Conservation (phyloP, 2,329 filamentous ascomycete genomes). For the Cordyceps militaris region DNA sequence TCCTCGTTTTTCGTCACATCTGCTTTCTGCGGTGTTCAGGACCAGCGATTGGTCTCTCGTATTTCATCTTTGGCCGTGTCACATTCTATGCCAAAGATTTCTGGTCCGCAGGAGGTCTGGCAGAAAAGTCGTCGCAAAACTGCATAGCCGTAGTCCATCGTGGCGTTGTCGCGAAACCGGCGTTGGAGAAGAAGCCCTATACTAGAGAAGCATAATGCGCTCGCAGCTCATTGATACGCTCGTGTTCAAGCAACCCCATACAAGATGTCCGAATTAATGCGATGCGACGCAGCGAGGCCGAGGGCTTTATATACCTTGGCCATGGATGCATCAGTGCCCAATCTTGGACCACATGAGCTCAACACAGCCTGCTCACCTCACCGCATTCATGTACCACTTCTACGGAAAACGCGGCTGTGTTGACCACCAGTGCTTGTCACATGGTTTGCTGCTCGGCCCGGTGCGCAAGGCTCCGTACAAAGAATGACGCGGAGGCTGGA, state of each 20-base stretch:
- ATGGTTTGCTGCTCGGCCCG: not conserved
- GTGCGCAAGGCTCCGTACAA: not conserved
- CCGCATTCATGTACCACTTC: not conserved
- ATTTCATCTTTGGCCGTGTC: not conserved
- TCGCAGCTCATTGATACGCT: not conserved
- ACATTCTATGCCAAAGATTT: no score
- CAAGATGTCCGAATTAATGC: not conserved
- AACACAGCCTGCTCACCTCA: not conserved
- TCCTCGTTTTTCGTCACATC: not conserved
- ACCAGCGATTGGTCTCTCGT: not conserved
- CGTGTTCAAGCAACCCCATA: not conserved
- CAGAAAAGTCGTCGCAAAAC: not conserved
- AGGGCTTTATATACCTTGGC: constrained; percentile 1
- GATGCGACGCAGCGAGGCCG: not conserved
- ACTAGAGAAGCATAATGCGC: not conserved
- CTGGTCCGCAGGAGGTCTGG: not conserved
- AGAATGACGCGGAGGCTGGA: constrained; percentile 2
- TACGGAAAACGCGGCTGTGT: not conserved
- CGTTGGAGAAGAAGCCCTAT: not conserved
- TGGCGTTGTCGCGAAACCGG: not conserved
- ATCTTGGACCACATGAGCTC: not conserved
- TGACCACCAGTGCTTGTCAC: not conserved
- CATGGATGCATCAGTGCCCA: not conserved
- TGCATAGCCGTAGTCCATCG: not conserved
- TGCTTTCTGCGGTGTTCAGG: not conserved